Evolutionary conservation across 192 early-diverging fungal species (phyloP), one percentile per base, ranked within the genome.

Genomic region (Backusella parvicylindrica): DNA sequence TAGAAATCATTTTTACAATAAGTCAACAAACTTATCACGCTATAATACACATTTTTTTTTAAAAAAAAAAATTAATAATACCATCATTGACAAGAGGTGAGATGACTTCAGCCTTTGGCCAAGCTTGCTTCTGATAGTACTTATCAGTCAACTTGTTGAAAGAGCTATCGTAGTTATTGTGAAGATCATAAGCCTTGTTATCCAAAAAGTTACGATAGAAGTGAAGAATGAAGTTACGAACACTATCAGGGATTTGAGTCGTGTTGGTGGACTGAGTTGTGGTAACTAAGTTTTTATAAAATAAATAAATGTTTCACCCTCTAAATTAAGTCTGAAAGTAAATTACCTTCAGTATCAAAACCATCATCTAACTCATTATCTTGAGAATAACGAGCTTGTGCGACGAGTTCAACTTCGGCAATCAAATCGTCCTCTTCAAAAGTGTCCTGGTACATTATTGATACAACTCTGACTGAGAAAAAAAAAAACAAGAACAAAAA

Each of bases 141-240:
- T 95, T 92, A 70, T 98, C 95, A 21, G 96, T 96, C 30, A 97
- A 86, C 73, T 92, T 91, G 82, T 92, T 92, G 88, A 96, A 98
- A 64, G 93, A 89, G 75, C 86, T 91, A 77, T 97, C 97, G 77
- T 97, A 98, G 79, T 94, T 92, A 67, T 89, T 86, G 73, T 94
- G 86, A 43, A 98, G 86, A 70, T 98, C 97, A 81, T 91, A 92
- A 32, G 91, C 90, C 73, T 92, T 94, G 84, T 90, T 90, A 81
- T 92, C 93, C 49, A 89, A 77, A 70, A 97, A 82, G 80, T 92
- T 91, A 35, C 89, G 87, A 82, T 95, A 89, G 79, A 98, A 91
- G 81, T 92, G 86, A 38, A 90, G 78, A 36, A 97, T 87, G 73
- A 97, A 98, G 84, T 91, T 92, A 79, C 90, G 87, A 64, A 98